Evolutionary conservation across 495 filamentous ascomycete genomes (phyloP).

Genomic region (Hyphodiscus hymeniophilus): DNA sequence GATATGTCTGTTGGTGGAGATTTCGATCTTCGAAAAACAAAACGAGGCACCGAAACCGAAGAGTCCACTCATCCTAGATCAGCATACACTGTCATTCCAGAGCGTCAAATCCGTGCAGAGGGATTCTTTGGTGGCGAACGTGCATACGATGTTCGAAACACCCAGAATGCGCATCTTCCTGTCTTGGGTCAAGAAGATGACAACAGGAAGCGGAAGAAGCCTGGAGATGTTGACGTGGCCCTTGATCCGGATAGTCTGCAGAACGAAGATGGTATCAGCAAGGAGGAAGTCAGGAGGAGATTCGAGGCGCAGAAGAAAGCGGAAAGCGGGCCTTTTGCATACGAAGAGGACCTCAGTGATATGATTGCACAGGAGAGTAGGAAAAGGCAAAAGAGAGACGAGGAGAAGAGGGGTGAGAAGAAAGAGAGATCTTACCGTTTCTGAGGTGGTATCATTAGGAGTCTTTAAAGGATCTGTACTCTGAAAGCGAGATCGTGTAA

Average conservation of each 20-base stretch:
- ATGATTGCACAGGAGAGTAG: conserved; percentile 94
- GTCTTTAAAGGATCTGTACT: too few species aligned
- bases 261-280: conserved; percentile 61
- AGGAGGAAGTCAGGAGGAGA: conserved; percentile 43
- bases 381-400: conserved; percentile 80
- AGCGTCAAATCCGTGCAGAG: conserved; percentile 71
- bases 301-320: conserved; percentile 74
- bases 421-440: conserved; percentile 24
- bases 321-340: conserved; percentile 57
- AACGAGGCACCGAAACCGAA: conserved; percentile 81
- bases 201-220: conserved; percentile 81
- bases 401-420: conserved; percentile 55
- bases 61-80: conserved; percentile 63
- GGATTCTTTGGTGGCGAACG: conserved; percentile 96
- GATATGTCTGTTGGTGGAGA: conserved; percentile 73
- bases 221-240: conserved; percentile 86
- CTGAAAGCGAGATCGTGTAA: too few species aligned
- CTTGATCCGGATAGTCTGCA: conserved; percentile 75
- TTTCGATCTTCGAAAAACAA: conserved; percentile 84
- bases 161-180: conserved; percentile 43
- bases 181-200: conserved; percentile 78
- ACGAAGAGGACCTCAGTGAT: conserved; percentile 88
- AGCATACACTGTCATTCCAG: conserved; percentile 85
- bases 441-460: conserved; percentile 8
- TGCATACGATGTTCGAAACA: conserved; percentile 68